These are phyloP conservation scores for Anisogramma anomala DNA, from an alignment of 2,329 filamentous ascomycete species.

Conservation along the genomic window DNA sequence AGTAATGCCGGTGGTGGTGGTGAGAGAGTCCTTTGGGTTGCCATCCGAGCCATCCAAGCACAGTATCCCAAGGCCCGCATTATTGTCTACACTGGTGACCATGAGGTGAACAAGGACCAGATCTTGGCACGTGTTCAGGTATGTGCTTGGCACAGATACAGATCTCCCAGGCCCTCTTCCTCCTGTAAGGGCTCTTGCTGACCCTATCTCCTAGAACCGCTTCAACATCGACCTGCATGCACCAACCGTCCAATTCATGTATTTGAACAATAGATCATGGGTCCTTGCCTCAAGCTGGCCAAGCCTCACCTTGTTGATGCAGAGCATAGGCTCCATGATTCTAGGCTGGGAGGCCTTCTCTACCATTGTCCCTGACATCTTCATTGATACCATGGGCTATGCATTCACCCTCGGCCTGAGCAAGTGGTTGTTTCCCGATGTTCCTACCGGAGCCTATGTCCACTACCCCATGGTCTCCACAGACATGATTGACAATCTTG, in stretches of 20 bases:
- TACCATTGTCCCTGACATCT: conserved; percentile 84
- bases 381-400: conserved; percentile 97
- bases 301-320: conserved; percentile 84
- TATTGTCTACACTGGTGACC: conserved; percentile 90
- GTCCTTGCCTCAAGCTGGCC: conserved; percentile 83
- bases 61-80: conserved; percentile 83
- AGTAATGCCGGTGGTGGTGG: conserved; percentile 94
- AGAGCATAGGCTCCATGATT: conserved; percentile 78
- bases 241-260: conserved; percentile 76
- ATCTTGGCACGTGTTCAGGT: conserved; percentile 8
- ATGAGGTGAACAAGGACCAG: conserved; percentile 47
- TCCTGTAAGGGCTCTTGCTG: too few relatives aligned
- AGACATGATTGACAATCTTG: conserved; percentile 83
- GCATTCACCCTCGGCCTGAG: conserved; percentile 77
- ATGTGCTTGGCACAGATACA: not conserved
- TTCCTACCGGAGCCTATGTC: conserved; percentile 86
- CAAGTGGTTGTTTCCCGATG: conserved; percentile 65
- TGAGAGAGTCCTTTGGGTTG: conserved; percentile 92
- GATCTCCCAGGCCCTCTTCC: too few relatives aligned
- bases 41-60: conserved; percentile 79
- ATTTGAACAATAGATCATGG: conserved; percentile 77
- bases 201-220: conserved; percentile 45
- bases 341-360: conserved; percentile 87
- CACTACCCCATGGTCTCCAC: conserved; percentile 98
- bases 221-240: conserved; percentile 88